Conservation (phyloP, 192 early-diverging fungal species). For the Chytriomyces sp. region DNA sequence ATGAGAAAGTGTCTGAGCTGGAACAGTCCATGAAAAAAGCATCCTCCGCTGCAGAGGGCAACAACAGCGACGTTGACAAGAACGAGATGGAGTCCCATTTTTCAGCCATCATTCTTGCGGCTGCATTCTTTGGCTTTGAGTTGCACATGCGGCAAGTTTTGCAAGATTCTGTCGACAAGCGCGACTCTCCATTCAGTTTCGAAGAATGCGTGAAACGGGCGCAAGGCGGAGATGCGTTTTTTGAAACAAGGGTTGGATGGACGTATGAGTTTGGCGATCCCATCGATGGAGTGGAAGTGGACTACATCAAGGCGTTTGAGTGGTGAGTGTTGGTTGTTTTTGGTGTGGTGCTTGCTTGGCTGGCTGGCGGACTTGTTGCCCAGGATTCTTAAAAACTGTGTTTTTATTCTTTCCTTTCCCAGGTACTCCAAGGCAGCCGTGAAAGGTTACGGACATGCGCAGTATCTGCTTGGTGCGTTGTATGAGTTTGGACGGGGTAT, state of each 20-base stretch:
- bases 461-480: not conserved
- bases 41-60: not conserved
- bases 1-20: not conserved
- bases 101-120: no score
- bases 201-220: not conserved
- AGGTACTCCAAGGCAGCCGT: constrained; percentile 2
- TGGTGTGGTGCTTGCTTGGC: not conserved
- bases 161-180: no score
- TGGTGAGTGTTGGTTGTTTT: not conserved
- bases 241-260: not conserved
- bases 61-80: no score
- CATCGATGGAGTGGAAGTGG: not conserved
- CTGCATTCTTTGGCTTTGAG: not conserved
- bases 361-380: not conserved
- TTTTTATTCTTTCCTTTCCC: not conserved
- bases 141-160: not conserved
- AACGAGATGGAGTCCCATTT: no score
- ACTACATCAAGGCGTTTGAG: not conserved
- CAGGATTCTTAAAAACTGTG: not conserved
- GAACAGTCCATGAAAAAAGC: not conserved
- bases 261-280: not conserved
- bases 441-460: not conserved
- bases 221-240: not conserved
- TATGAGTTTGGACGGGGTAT: constrained; percentile 1
- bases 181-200: not conserved